Evolutionary conservation across 306 rosid genomes (phyloP), one percentile per base, ranked within the genome.

Genomic region (Albizia julibrissin): DNA sequence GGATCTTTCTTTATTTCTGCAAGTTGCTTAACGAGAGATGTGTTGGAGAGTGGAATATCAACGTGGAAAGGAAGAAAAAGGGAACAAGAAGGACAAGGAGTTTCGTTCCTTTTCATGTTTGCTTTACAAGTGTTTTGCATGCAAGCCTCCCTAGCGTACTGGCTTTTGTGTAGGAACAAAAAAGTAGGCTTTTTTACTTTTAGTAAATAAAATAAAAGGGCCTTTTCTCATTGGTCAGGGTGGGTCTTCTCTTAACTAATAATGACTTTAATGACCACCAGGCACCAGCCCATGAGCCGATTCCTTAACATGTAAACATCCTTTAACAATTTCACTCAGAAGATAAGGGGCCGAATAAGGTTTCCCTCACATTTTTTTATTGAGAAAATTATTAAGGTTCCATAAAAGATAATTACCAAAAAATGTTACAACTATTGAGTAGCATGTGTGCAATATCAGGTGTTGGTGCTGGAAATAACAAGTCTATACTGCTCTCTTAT

Each of bases 21-120:
- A 50, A 81, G 49, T 80, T 81, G 68, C 84, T 89, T 82, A 84
- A 58, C 69, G 15, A 15, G 67, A 75, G 61, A 52, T 58, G 77
- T 29, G 73, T 27, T 79, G 59, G 58, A 73, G 82, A 72, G 89
- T 92, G 90, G 91, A 65, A 83, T 73, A 78, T 42, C 83, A 86
- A 87, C 90, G 89, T 79, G 92, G 86, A 89, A 89, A 86, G 87
- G 73, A 64, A 3, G 10, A 31, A 61, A 77, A 82, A 83, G 86
- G 75, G 15, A 14, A 31, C 16, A 22, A 47, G 67, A 24, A 42
- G 34, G 73, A 2, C 21, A 13, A 31, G 40, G 31, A 5, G 73
- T 39, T 19, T 34, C 66, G 40, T 50, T 72, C 54, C 42, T 78
- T 78, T 71, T 22, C 10, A 27, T 34, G 29, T 73, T 84, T 64